Evolutionary conservation across 371 early-diverging fungal species (phyloP).

Genomic region (Caulochytrium protostelioides): DNA sequence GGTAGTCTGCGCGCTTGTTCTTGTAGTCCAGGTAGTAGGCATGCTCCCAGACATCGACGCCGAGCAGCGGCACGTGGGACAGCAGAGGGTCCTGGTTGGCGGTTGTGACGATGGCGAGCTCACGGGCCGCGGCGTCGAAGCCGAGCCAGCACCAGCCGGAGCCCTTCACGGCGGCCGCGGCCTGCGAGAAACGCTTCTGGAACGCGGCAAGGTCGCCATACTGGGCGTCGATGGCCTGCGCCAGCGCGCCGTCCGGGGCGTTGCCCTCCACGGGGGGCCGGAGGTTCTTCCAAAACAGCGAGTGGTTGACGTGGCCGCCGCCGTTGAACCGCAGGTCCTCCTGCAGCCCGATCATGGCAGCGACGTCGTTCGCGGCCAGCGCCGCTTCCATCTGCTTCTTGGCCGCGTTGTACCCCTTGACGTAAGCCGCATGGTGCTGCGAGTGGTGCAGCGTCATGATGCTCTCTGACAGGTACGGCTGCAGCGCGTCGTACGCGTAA

Average conservation of each 20-base stretch:
- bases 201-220: conserved; percentile 80
- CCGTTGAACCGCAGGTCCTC: conserved; percentile 75
- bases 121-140: conserved; percentile 53
- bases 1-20: conserved; percentile 85
- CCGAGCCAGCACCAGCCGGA: conserved; percentile 96
- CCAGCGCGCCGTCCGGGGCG: conserved; percentile 15
- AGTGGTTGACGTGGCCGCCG: conserved; percentile 95
- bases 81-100: conserved; percentile 83
- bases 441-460: conserved; percentile 91
- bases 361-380: conserved; percentile 42
- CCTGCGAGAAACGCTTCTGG: conserved; percentile 49
- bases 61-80: conserved; percentile 62
- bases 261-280: not conserved
- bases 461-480: not conserved
- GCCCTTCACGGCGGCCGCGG: conserved; percentile 78
- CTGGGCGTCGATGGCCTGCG: conserved; percentile 48
- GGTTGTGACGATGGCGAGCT: conserved; percentile 68
- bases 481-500: conserved; percentile 1
- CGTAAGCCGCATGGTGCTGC: conserved; percentile 84
- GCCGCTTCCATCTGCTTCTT: conserved; percentile 52
- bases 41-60: conserved; percentile 97
- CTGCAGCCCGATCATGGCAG: conserved; percentile 51
- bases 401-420: conserved; percentile 37
- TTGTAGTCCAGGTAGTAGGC: conserved; percentile 96
- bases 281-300: not conserved